Conservation (phyloP, 305 asterid species). For the Lippia alba region DNA sequence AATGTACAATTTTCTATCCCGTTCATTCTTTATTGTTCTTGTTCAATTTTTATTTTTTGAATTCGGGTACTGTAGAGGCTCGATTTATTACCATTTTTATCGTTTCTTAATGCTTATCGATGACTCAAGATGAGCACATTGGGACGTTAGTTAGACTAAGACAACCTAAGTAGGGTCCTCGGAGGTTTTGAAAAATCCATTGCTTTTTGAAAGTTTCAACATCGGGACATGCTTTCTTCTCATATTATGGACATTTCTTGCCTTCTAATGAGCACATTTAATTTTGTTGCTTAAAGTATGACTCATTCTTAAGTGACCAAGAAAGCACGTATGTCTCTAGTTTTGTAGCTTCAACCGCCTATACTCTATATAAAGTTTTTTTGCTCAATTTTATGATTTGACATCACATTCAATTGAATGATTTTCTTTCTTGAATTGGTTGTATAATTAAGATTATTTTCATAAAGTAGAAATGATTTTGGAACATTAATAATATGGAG, state of each 20-base stretch:
- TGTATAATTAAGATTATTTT: no score
- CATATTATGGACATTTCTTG: constrained; percentile 27
- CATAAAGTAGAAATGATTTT: no score
- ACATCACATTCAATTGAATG: not conserved
- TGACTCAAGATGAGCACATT: constrained; percentile 35
- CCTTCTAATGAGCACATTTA: constrained; percentile 38
- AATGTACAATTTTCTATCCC: no score
- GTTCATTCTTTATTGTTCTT: no score
- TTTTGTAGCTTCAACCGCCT: constrained; percentile 15
- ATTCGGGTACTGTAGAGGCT: no score
- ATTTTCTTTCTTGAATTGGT: no score
- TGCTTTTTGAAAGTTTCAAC: constrained; percentile 28
- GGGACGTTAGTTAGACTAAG: constrained; percentile 28
- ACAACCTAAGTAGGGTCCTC: constrained; percentile 9
- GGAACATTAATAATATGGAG: no score
- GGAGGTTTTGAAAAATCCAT: constrained; percentile 20
- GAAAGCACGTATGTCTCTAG: constrained; percentile 27
- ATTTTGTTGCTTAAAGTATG: constrained; percentile 41
- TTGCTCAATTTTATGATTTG: not conserved
- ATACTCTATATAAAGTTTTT: not conserved
- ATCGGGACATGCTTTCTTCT: constrained; percentile 25
- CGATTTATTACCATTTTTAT: no score
- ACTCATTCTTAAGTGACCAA: constrained; percentile 32
- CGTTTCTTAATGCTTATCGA: not conserved
- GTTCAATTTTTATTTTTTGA: no score